Evolutionary conservation across 495 filamentous ascomycete genomes (phyloP), one percentile per base, ranked within the genome.

Genomic region (Lichina pygmaea): DNA sequence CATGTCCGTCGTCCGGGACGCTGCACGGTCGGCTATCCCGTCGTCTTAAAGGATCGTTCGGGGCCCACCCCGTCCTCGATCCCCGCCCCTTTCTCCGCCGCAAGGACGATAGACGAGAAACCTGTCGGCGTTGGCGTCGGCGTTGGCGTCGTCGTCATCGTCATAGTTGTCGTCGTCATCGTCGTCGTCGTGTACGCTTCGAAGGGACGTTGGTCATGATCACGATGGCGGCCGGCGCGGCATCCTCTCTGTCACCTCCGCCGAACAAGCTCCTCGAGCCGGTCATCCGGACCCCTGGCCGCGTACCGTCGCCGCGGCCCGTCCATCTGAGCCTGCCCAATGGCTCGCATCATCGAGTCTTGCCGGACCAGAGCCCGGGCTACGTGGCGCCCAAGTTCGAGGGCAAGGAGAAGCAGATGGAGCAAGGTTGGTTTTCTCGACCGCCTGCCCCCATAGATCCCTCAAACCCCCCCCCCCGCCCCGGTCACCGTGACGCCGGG

Each of bases 311-410:
- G 12, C 89, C 89, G 7, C 83, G 91, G 55, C 85, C 86, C 16
- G 86, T 82, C 24, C 86, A 93, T 55, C 61, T 94, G 57, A 78
- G 73, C 52, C 70, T 89, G n/a, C 77, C 80, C 6, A 64, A 69
- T 33, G 66, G 69, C 40, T 62, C 64, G 42, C 66, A 68, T 52
- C 65, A 65, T 48, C 64, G 61, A 51, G 71, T 92, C 31, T 65
- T 95, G 34, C 81, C 81, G 8, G 86, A 89, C 51, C 76, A 83
- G 52, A 86, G 84, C n/a, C 76, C 89, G 12, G 89, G 89, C 52
- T 97, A 97, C 62, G 74, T 93, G 48, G 86, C 89, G 7, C 85
- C 89, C 34, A 84, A 82, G 46, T 97, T 97, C 51, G 78, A 83
- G 63, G 91, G 91, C 52, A 94, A 93, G 62, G 70, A 77, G 52